Evolutionary conservation across 257 asterid genomes (phyloP).

Genomic region (Fraxinus pennsylvanica): DNA sequence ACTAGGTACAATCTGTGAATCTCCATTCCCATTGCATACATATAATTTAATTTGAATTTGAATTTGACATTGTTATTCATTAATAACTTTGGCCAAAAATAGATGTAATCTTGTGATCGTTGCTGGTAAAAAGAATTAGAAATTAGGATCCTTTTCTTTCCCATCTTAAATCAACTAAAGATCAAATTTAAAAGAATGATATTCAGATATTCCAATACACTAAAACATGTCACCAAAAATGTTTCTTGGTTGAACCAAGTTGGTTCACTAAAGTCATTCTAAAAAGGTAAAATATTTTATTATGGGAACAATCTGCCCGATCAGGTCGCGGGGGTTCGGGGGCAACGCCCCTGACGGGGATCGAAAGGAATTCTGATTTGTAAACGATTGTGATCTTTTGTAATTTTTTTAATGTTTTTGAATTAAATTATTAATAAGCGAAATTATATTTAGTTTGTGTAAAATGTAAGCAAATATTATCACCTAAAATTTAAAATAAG

Average conservation of each 20-base stretch:
- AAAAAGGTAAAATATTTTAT: conserved; percentile 43
- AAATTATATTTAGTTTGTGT: no score
- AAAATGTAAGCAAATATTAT: no score
- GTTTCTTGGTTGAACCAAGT: conserved; percentile 66
- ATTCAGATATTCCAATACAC: conserved; percentile 76
- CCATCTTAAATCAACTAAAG: conserved; percentile 33
- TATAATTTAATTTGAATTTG: conserved; percentile 10
- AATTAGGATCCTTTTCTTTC: conserved; percentile 70
- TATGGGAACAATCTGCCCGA: no score
- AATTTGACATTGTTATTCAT: conserved; percentile 10
- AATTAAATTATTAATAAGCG: no score
- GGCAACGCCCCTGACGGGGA: no score
- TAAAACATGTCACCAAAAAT: conserved; percentile 42
- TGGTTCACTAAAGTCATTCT: conserved; percentile 81
- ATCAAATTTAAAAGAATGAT: conserved; percentile 77
- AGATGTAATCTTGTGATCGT: no score
- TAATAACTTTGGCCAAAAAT: no score
- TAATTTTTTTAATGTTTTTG: no score
- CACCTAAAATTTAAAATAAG: no score
- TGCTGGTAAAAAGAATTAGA: conserved; percentile 68
- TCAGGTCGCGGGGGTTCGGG: no score
- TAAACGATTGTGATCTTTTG: no score
- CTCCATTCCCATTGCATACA: neutral
- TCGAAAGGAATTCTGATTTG: no score
- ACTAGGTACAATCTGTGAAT: conserved; percentile 50